A percentile compares a stretch with the other conserved stretches of the same genome.
phyloP scores from a whole-genome alignment of 2,329 filamentous ascomycete species.

The Talaromyces sp. region DNA sequence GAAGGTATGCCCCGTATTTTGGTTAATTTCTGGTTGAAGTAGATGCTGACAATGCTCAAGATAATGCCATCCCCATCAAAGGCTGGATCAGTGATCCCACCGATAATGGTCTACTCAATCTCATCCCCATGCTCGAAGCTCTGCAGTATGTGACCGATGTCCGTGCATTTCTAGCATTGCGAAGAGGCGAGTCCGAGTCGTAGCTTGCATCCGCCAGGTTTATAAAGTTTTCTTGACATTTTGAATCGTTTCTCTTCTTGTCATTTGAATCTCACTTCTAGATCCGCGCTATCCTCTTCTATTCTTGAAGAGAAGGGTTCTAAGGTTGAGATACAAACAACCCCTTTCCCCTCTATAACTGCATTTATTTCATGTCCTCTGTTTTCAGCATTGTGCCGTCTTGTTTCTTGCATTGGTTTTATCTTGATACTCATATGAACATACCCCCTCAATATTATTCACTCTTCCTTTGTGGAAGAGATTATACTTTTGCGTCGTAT shows the following conservation, averaged over 20 bases:
- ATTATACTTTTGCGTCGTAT: neutral
- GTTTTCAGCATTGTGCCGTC: neutral
- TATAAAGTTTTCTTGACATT: neutral
- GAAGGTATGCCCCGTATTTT: constrained; percentile 64
- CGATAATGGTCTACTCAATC: constrained; percentile 88
- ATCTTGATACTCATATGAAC: constrained; percentile 3
- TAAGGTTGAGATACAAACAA: neutral
- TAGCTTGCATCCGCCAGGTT: constrained; percentile 20
- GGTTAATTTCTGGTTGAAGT: no score
- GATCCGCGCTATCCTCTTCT: neutral
- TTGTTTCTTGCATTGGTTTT: neutral
- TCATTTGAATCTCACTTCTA: neutral
- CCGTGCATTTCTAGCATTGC: constrained; percentile 79
- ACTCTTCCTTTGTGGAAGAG: constrained; percentile 4
- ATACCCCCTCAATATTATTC: constrained; percentile 9
- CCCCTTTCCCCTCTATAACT: neutral
- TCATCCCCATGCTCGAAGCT: constrained; percentile 88
- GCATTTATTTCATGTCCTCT: neutral
- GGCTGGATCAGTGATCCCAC: constrained; percentile 99
- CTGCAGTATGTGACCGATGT: constrained; percentile 97
- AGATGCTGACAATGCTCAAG: constrained; percentile 48
- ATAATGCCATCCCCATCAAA: constrained; percentile 98
- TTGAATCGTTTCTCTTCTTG: neutral
- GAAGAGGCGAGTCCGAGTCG: constrained; percentile 68
- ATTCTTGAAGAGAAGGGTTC: neutral